Conservation (phyloP, 169 alveolate species). For the Plasmodium adleri region DNA sequence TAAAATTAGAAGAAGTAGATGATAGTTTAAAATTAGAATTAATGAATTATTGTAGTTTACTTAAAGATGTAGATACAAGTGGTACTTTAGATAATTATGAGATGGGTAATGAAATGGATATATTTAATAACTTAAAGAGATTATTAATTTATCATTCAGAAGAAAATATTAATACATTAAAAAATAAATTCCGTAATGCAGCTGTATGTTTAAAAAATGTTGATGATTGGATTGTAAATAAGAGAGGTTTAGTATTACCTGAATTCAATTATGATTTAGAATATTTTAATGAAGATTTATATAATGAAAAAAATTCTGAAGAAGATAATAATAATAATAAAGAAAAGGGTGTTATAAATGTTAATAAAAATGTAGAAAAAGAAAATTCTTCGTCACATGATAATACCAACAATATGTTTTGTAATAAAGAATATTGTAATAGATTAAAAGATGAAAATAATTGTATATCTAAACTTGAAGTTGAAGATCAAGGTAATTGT, state of each 20-base stretch:
- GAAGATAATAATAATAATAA: neutral
- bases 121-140: conserved; percentile 1
- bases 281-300: neutral
- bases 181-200: neutral
- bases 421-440: conserved; percentile 5
- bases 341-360: neutral
- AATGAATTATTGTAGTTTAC: neutral
- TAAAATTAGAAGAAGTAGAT: conserved; percentile 6
- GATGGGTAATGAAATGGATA: conserved; percentile 2
- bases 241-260: conserved; percentile 4
- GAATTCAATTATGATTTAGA: neutral
- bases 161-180: neutral
- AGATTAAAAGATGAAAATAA: neutral
- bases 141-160: neutral
- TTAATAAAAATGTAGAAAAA: neutral
- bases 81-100: conserved; percentile 1
- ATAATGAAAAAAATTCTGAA: neutral
- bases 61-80: neutral
- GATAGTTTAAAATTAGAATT: neutral
- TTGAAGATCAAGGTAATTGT: conserved; percentile 16
- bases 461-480: neutral
- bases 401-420: neutral
- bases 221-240: neutral
- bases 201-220: conserved; percentile 19
- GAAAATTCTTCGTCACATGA: neutral